Conservation (phyloP, 495 filamentous ascomycete species). For the Glarea lozoyensis region DNA sequence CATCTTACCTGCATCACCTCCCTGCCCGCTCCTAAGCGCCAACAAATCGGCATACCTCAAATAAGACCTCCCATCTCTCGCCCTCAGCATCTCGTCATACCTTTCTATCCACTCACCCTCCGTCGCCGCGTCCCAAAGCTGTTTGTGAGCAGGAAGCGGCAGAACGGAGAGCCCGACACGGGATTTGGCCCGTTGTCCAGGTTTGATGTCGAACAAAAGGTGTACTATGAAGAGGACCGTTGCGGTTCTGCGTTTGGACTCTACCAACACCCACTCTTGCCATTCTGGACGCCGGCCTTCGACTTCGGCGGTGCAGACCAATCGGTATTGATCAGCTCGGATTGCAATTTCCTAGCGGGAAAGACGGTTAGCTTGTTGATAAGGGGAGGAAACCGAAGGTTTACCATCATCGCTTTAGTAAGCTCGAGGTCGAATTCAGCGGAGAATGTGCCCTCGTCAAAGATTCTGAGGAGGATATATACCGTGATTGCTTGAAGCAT, state of each 20-base stretch:
- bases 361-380: background rate
- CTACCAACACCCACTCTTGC: conserved; percentile 15
- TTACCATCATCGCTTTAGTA: conserved; percentile 11
- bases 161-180: conserved; percentile 12
- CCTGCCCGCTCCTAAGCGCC: conserved; percentile 8
- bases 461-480: conserved; percentile 17
- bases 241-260: conserved; percentile 15
- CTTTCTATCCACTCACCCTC: conserved; percentile 9
- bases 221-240: conserved; percentile 14
- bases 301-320: conserved; percentile 9
- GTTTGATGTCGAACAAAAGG: conserved; percentile 15
- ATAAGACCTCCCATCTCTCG: conserved; percentile 12
- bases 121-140: conserved; percentile 9
- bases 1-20: conserved; percentile 9
- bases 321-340: conserved; percentile 3
- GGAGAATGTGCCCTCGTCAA: conserved; percentile 12
- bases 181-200: conserved; percentile 11
- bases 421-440: conserved; percentile 15
- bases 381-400: background rate
- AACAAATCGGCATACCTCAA: conserved; percentile 14
- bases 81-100: conserved; percentile 15
- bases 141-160: conserved; percentile 13
- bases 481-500: conserved; percentile 16
- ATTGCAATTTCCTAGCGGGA: conserved; percentile 10
- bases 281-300: conserved; percentile 14